Conservation (phyloP, 2,329 filamentous ascomycete genomes). For the Trichophyton simii region DNA sequence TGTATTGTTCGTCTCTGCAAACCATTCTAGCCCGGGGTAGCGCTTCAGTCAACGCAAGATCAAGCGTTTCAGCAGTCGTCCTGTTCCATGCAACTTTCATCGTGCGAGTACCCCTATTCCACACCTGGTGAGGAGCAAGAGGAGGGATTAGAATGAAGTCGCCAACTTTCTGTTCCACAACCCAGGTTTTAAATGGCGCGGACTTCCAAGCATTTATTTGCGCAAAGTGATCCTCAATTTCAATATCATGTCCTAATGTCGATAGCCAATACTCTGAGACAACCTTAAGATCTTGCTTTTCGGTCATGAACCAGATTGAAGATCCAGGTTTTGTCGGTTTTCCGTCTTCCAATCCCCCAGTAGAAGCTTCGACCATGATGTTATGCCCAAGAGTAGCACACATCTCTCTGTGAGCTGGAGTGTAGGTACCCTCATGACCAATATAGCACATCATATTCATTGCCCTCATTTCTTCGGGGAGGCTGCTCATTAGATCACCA, state of each 20-base stretch:
- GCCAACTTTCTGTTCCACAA: constrained; percentile 79
- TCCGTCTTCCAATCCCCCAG: constrained; percentile 49
- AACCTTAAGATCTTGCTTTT: constrained; percentile 78
- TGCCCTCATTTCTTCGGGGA: constrained; percentile 76
- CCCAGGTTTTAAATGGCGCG: constrained; percentile 81
- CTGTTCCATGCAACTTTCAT: constrained; percentile 98
- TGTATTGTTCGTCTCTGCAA: constrained; percentile 95
- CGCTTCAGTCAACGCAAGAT: constrained; percentile 73
- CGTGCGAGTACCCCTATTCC: constrained; percentile 90
- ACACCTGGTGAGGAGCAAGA: constrained; percentile 89
- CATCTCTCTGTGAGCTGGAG: constrained; percentile 92
- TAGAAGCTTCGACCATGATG: constrained; percentile 90
- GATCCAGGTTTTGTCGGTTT: constrained; percentile 65
- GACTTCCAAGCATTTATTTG: constrained; percentile 93
- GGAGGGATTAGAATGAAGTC: constrained; percentile 92
- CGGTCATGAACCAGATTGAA: constrained; percentile 98
- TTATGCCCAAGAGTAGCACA: constrained; percentile 93
- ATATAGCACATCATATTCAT: constrained; percentile 98
- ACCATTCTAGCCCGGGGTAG: constrained; percentile 80
- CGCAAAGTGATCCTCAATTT: constrained; percentile 93
- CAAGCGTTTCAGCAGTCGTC: constrained; percentile 80
- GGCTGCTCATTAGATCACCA: constrained; percentile 88
- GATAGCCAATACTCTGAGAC: constrained; percentile 92
- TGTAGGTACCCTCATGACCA: constrained; percentile 94
- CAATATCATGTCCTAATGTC: constrained; percentile 86